These are phyloP conservation scores for Orbilia quercus DNA, from an alignment of 2,329 filamentous ascomycete genomes.

Conservation along the genomic window DNA sequence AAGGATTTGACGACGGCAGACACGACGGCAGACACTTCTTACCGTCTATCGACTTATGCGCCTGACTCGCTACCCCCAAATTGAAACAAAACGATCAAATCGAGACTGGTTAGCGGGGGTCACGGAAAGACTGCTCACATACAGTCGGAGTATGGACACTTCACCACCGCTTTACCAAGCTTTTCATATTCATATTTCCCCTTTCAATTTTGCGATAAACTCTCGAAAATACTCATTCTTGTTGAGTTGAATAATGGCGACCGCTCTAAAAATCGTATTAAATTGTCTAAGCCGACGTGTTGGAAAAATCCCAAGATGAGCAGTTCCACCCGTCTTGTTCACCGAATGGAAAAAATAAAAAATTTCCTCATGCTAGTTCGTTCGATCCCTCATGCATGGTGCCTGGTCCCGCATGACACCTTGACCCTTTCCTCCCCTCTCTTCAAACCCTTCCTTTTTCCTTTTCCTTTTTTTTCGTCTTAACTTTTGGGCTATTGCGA, in stretches of 20 bases:
- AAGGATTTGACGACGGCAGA: constrained; percentile 52
- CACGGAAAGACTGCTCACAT: not conserved
- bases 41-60: not conserved
- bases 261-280: constrained; percentile 19
- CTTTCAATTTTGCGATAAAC: too few species aligned
- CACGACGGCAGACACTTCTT: not conserved
- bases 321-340: constrained; percentile 39
- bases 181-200: too few species aligned
- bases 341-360: constrained; percentile 18
- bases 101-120: too few species aligned
- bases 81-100: too few species aligned
- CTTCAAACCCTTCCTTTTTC: not conserved
- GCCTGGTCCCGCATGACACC: constrained; percentile 47
- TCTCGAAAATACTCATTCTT: too few species aligned
- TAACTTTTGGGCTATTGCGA: constrained; percentile 52
- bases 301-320: constrained; percentile 37
- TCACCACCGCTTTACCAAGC: constrained; percentile 3
- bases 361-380: constrained; percentile 28
- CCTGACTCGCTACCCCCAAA: not conserved
- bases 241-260: constrained; percentile 18
- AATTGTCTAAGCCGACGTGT: not conserved
- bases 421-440: constrained; percentile 14
- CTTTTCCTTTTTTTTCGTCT: constrained; percentile 36
- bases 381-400: constrained; percentile 24
- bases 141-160: constrained; percentile 3